phyloP scores from a whole-genome alignment of 139 green algal genomes.

The Zygnema circumcarinatum region DNA sequence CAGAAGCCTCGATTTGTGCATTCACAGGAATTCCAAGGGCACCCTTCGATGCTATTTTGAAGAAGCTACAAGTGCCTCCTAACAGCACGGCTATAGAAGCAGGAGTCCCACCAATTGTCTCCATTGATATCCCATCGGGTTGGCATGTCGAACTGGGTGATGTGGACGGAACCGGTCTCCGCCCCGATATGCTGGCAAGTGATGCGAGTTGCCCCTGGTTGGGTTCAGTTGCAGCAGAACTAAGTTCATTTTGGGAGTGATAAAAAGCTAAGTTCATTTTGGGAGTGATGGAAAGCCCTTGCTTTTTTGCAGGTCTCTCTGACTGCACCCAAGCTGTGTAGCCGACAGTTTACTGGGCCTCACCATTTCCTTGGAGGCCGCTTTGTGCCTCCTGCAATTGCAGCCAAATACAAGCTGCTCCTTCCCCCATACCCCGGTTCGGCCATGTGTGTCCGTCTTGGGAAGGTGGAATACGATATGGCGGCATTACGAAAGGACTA shows the following conservation, averaged over 20 bases:
- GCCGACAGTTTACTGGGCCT: slow-evolving; percentile 77
- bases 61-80: slow-evolving; percentile 60
- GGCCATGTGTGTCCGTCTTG: slow-evolving; percentile 64
- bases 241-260: no score
- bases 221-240: slow-evolving; percentile 13
- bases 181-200: slow-evolving; percentile 85
- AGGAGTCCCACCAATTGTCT: slow-evolving; percentile 40
- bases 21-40: slow-evolving; percentile 69
- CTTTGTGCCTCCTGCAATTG: slow-evolving; percentile 84
- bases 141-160: slow-evolving; percentile 84
- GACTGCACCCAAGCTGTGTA: slow-evolving; percentile 90
- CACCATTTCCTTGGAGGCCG: slow-evolving; percentile 93
- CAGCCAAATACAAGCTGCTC: slow-evolving; percentile 59
- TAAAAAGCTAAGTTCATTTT: no score
- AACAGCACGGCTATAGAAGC: neutral
- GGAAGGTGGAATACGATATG: neutral
- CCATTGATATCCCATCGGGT: slow-evolving; percentile 81
- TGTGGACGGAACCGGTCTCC: slow-evolving; percentile 61
- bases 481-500: slow-evolving; percentile 79
- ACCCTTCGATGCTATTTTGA: slow-evolving; percentile 88
- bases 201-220: no score
- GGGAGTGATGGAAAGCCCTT: no score
- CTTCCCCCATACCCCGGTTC: slow-evolving; percentile 82
- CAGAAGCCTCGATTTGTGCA: no score
- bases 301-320: slow-evolving; percentile 72